phyloP scores from a whole-genome alignment of 768 basidiomycete genomes.

The Crucibulum laeve region DNA sequence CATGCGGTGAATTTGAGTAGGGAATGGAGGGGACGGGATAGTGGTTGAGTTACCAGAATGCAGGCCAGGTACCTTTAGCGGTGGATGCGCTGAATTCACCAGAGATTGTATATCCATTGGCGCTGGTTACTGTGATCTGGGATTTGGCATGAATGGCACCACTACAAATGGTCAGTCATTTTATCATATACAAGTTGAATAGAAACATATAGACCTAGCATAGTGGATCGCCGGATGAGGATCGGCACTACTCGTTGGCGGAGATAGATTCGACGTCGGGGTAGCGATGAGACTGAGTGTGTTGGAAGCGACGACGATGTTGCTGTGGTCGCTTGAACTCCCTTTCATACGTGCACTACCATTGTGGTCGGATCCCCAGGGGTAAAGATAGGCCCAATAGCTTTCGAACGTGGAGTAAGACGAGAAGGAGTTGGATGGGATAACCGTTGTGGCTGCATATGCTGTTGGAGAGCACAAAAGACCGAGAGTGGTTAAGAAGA shows the following conservation, averaged over 20 bases:
- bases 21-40: not conserved
- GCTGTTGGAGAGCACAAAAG: conserved; percentile 11
- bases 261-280: conserved; percentile 29
- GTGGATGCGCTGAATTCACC: conserved; percentile 42
- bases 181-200: not conserved
- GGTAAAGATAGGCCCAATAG: conserved; percentile 40
- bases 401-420: conserved; percentile 30
- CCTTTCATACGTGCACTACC: conserved; percentile 41
- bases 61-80: conserved; percentile 36
- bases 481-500: conserved; percentile 3
- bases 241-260: conserved; percentile 34
- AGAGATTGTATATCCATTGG: conserved; percentile 30
- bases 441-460: conserved; percentile 29
- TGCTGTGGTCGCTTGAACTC: conserved; percentile 32
- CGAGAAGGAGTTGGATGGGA: conserved; percentile 36
- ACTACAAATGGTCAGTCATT: conserved; percentile 10
- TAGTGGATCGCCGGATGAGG: conserved; percentile 41
- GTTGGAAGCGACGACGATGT: conserved; percentile 30
- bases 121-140: conserved; percentile 35
- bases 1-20: not conserved
- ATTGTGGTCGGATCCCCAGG: conserved; percentile 44
- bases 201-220: conserved; percentile 19
- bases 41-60: conserved; percentile 29
- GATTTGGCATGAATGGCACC: conserved; percentile 37
- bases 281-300: conserved; percentile 38